Percentiles rank a stretch among this genome's conserved stretches.
These are phyloP conservation scores for Exophiala mesophila DNA, from an alignment of 2,329 filamentous ascomycete species.

Conservation along the genomic window DNA sequence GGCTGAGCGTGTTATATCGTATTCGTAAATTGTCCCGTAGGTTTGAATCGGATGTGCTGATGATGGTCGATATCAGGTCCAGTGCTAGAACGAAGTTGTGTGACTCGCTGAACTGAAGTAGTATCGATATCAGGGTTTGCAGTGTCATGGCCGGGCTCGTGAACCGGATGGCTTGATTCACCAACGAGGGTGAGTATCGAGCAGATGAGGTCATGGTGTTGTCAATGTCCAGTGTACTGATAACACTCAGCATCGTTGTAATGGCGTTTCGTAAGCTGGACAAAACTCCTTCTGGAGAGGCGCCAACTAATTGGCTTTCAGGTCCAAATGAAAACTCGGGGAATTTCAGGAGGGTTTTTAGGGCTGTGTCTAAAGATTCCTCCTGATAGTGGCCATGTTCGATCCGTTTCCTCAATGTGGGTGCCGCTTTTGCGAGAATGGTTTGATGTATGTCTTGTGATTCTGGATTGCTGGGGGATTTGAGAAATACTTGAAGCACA, in stretches of 20 bases:
- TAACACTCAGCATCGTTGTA: conserved; percentile 8
- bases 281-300: not conserved
- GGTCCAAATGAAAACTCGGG: conserved; percentile 12
- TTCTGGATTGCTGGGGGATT: conserved; percentile 55
- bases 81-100: conserved; percentile 40
- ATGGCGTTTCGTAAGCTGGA: conserved; percentile 13
- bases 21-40: conserved; percentile 39
- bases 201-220: conserved; percentile 51
- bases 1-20: conserved; percentile 36
- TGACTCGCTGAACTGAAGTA: conserved; percentile 39
- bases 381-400: conserved; percentile 7
- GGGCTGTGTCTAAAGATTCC: conserved; percentile 5
- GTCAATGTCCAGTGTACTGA: conserved; percentile 1
- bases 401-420: conserved; percentile 8
- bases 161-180: conserved; percentile 34
- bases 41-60: conserved; percentile 39
- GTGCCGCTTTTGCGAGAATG: conserved; percentile 50
- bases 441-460: conserved; percentile 57
- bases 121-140: conserved; percentile 36
- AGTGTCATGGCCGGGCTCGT: conserved; percentile 39
- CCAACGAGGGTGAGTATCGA: conserved; percentile 42
- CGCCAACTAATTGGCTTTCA: not conserved
- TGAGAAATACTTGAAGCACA: conserved; percentile 53
- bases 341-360: conserved; percentile 7
- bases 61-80: conserved; percentile 40